phyloP scores from a whole-genome alignment of 345 rosid genomes.

The Firmiana major region DNA sequence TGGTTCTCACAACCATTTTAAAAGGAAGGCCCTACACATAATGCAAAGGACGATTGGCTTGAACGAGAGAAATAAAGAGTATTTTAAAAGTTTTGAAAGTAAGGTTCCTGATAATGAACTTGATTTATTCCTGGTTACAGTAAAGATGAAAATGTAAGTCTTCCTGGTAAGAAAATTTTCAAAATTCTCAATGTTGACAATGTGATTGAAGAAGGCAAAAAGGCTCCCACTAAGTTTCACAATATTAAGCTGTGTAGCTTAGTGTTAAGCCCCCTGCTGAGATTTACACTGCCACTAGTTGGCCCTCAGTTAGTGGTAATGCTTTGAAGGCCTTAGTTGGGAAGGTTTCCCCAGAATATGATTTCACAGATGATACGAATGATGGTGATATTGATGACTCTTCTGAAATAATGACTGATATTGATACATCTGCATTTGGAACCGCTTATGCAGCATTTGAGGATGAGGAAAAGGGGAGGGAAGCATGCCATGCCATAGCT shows the following conservation, averaged over 20 bases:
- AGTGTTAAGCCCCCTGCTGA: constrained; percentile 48
- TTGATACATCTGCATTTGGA: constrained; percentile 52
- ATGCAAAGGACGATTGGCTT: constrained; percentile 98
- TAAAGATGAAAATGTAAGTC: constrained; percentile 33
- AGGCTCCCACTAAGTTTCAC: constrained; percentile 60
- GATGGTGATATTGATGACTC: constrained; percentile 32
- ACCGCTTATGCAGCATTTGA: constrained; percentile 51
- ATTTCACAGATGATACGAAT: constrained; percentile 34
- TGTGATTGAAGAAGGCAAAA: constrained; percentile 84
- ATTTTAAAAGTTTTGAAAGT: not conserved
- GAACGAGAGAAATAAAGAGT: constrained; percentile 25
- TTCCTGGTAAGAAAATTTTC: constrained; percentile 45
- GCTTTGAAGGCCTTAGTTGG: constrained; percentile 74
- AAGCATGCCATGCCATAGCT: constrained; percentile 91
- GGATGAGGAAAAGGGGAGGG: constrained; percentile 56
- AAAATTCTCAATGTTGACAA: constrained; percentile 73
- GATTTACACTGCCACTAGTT: constrained; percentile 64
- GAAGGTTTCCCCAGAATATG: constrained; percentile 73
- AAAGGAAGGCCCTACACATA: constrained; percentile 73
- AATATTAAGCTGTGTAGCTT: constrained; percentile 54
- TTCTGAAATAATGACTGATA: constrained; percentile 19
- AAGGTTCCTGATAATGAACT: not conserved
- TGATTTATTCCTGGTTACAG: constrained; percentile 40
- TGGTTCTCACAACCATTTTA: constrained; percentile 99
- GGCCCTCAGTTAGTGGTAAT: constrained; percentile 83